Base-by-base conservation (phyloP, 164 flowering plant species). In the Piper betle region DNA sequence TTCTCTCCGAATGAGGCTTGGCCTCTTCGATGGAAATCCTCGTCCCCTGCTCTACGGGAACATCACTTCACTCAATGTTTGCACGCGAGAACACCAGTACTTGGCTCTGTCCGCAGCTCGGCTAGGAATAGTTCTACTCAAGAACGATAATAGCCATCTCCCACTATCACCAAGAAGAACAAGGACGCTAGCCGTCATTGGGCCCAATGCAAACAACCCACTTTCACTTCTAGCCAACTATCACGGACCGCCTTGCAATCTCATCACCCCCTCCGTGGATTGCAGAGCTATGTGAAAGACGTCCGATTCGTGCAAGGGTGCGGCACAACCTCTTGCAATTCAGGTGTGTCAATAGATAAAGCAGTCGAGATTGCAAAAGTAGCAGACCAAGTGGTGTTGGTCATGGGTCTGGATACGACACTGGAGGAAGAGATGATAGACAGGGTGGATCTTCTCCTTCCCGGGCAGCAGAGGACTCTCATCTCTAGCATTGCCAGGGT, bases 341-440 rank as follows among this genome's bases (percentile, higher is more conserved):
- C 79, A 33, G 62, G 71, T 0, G 81, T 67, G 60, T 39, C 75
- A 2, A 75, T 80, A 9, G 58, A 59, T 2, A 61, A 78, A 41
- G 95, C 88, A 16, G 80, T 81, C 17, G 61, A 72, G 18, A n/a
- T 80, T 7, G 98, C 96, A 6, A 77, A 68, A 63, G 53, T 46
- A 12, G 88, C 68, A 3, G 95, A 88, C 64, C 50, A 73, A 65
- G 92, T 85, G 53, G 71, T 91, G 16, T n/a, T 86, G 75, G 55
- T 88, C 2, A 74, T 89, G 88, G 98, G 98, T 3, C 65, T 88
- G 75, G 92, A 88, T 67, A 85, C 78, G 62, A 73, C 82, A 25
- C 81, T 77, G 42, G 97, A 88, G 67, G 74, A 64, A 56, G 96
- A 91, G 64, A 75, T 69, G 5, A 57, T 25, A 1, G 97, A 91